A percentile compares a stretch with the other conserved stretches of the same genome.
phyloP scores from a whole-genome alignment of 164 flowering plant species.

The Cinnamomum chago region DNA sequence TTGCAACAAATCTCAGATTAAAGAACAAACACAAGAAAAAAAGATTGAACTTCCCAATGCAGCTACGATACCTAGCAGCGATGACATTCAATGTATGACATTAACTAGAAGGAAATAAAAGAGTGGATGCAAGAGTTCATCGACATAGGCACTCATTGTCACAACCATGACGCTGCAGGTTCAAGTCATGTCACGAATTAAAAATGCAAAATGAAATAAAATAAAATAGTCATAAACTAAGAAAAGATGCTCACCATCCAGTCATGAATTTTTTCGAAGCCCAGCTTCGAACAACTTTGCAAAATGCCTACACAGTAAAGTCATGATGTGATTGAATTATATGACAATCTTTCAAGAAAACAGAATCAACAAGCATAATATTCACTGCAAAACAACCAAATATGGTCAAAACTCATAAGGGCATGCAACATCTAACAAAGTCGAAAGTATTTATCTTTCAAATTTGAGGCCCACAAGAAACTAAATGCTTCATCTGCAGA shows the following conservation, averaged over 20 bases:
- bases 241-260: constrained; percentile 54
- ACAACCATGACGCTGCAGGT: neutral
- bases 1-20: no score
- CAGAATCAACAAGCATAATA: neutral
- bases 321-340: neutral
- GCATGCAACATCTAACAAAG: neutral
- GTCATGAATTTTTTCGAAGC: constrained; percentile 92
- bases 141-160: no score
- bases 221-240: neutral
- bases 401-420: neutral
- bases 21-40: neutral
- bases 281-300: constrained; percentile 80
- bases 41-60: neutral
- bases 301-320: constrained; percentile 55
- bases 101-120: neutral
- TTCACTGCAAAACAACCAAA: neutral
- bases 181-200: neutral
- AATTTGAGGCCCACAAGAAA: neutral
- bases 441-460: no score
- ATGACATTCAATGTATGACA: neutral
- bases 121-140: neutral
- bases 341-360: neutral
- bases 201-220: neutral
- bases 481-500: neutral
- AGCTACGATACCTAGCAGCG: no score